Evolutionary conservation across 441 rosid species (phyloP).

Genomic region (Adansonia grandidieri): DNA sequence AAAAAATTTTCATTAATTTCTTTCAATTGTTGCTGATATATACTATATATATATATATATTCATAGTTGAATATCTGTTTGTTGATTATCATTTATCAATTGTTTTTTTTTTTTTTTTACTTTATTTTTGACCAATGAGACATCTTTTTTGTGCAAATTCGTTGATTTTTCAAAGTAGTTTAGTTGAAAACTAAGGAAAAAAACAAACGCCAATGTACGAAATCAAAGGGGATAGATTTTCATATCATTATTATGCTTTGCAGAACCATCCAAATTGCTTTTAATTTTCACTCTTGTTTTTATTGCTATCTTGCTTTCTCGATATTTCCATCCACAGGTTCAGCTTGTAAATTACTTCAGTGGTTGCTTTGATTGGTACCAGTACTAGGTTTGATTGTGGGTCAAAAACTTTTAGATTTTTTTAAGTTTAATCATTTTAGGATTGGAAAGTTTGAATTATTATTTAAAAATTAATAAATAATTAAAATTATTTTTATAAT

Average conservation of each 20-base stretch:
- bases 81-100: not conserved
- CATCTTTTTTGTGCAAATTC: not conserved
- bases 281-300: no score
- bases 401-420: no score
- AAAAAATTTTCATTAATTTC: not conserved
- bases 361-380: not conserved
- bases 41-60: not conserved
- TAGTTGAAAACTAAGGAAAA: not conserved
- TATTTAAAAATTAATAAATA: no score
- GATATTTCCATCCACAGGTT: not conserved
- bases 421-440: no score
- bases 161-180: not conserved
- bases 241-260: constrained; percentile 4
- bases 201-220: not conserved
- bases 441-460: no score
- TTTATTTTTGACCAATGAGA: not conserved
- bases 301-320: no score
- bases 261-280: not conserved
- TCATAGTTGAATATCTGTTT: not conserved
- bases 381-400: no score
- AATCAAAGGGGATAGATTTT: not conserved
- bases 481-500: no score
- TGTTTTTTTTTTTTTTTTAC: not conserved
- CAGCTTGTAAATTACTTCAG: not conserved
- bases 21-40: not conserved